Evolutionary conservation across 2,329 filamentous ascomycete species (phyloP), one percentile per base, ranked within the genome.

Genomic region (Nothophaeocryptopus gaeumannii): DNA sequence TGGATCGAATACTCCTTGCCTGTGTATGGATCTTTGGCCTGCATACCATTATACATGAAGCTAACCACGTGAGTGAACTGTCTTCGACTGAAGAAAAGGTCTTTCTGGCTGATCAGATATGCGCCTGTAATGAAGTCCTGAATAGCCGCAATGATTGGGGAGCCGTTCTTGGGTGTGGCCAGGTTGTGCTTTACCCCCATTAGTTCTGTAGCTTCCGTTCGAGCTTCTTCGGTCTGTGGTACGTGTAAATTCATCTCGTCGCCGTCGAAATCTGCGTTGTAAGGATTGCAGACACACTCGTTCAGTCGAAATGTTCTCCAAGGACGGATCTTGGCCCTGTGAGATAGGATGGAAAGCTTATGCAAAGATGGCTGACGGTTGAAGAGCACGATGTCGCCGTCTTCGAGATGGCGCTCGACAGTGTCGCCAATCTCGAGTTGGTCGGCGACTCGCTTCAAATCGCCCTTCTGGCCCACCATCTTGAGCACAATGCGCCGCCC

Each of bases 201-300:
- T 40, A 99, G 75, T 59, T 92, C 90, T 63, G 95, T 95, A 0
- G 93, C 93, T 71, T 99, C 93, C 2, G 92, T 89, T 50, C 93
- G 82, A 9, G 93, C 92, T 71, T 99, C 93, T 73, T 99, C 93
- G 0, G 93, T 97, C 67, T 99, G 93, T 2, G 93, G 93, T 12
- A 99, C 91, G 71, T 99, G 93, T 40, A 99, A 73, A 63, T 99
- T 99, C 93, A 99, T 99, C 70, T 99, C 93, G 62, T 99, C 93
- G 53, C 93, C 93, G 63, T 99, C 93, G 61, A 99, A 99, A 80
- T 99, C 93, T 48, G 93, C 93, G 62, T 99, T 99, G 77, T 99
- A 99, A 3, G 93, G 93, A 54, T 88, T 91, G 72, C 93, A 99
- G 1, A 96, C 93, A 80, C 93, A 99, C 69, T 99, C 93, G 67